Evolutionary conservation across 2,329 filamentous ascomycete genomes (phyloP).

Genomic region (Shiraia bambusicola): DNA sequence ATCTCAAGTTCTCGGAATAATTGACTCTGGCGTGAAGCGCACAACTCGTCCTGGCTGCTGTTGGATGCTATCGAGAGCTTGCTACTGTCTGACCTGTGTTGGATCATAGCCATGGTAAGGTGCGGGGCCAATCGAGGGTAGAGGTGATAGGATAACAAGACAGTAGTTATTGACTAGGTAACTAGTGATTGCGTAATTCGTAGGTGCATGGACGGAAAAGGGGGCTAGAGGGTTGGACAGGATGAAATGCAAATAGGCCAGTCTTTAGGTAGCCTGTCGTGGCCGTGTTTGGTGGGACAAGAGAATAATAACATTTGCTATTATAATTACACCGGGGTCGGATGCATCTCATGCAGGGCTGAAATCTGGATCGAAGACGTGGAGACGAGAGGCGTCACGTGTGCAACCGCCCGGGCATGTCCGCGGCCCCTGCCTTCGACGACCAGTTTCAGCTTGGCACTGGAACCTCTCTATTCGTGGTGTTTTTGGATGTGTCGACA

Average conservation of each 20-base stretch:
- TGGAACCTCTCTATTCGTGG: constrained; percentile 13
- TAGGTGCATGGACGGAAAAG: not conserved
- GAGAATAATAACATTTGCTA: constrained; percentile 11
- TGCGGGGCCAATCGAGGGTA: not conserved
- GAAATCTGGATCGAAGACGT: constrained; percentile 8
- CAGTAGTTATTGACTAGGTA: not conserved
- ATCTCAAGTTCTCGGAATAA: constrained; percentile 38
- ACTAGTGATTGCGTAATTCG: not conserved
- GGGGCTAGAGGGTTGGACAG: not conserved
- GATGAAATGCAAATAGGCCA: constrained; percentile 3
- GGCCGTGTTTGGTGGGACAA: constrained; percentile 10
- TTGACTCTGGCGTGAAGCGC: constrained; percentile 34
- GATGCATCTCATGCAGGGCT: constrained; percentile 7
- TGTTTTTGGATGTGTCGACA: constrained; percentile 8
- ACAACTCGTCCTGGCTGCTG: constrained; percentile 28
- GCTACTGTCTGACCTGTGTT: constrained; percentile 15
- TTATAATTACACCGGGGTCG: constrained; percentile 13
- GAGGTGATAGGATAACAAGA: not conserved
- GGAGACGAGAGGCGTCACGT: constrained; percentile 12
- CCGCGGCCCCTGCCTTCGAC: not conserved
- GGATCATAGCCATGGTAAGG: constrained; percentile 14
- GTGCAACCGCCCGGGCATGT: constrained; percentile 1
- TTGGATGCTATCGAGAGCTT: constrained; percentile 29
- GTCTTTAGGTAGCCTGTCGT: constrained; percentile 2
- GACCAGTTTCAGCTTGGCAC: constrained; percentile 21